phyloP scores from a whole-genome alignment of 2,329 filamentous ascomycete species.

The Fusarium sacchari region DNA sequence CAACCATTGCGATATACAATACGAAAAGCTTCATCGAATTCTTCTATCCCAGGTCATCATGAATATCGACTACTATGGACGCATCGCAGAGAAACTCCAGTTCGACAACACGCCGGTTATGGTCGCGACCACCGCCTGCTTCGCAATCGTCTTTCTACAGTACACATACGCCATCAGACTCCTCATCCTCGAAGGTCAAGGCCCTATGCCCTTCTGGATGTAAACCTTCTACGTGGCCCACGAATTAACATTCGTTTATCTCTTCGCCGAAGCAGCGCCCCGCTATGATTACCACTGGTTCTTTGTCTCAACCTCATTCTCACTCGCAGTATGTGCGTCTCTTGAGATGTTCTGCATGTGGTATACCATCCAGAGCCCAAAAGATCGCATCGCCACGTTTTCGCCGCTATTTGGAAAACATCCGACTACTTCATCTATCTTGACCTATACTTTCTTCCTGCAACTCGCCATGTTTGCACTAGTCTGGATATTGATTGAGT shows the following conservation, averaged over 20 bases:
- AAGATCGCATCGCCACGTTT: neutral
- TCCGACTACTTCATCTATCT: rapidly evolving
- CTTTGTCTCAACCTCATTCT: neutral
- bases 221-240: conserved; percentile 2
- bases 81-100: neutral
- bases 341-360: conserved; percentile 6
- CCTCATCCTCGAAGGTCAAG: neutral
- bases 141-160: neutral
- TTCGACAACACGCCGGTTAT: neutral
- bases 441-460: neutral
- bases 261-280: neutral
- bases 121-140: neutral
- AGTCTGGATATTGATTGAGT: neutral
- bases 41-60: neutral
- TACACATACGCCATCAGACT: conserved; percentile 16
- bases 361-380: neutral
- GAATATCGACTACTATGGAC: neutral
- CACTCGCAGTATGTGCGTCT: neutral
- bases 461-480: neutral
- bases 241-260: neutral
- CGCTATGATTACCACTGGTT: neutral
- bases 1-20: rapidly evolving
- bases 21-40: neutral
- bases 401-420: neutral
- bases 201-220: conserved; percentile 19